A percentile compares a stretch with the other conserved stretches of the same genome.
Evolutionary conservation across 2,329 filamentous ascomycete species (phyloP).

Genomic region (Diaporthe vaccinii): DNA sequence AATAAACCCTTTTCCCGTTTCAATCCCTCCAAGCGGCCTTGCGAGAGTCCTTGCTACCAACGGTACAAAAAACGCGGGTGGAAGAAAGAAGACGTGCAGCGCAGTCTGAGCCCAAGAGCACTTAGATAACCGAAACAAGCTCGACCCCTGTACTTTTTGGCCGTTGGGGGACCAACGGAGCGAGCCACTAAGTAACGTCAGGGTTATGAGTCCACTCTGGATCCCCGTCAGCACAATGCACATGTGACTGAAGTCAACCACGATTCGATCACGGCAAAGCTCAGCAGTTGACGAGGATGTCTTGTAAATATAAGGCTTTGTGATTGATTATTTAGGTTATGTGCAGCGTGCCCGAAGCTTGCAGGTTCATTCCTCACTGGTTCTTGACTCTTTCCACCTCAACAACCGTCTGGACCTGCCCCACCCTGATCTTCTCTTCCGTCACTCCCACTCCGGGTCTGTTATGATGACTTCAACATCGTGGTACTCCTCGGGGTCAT

Average conservation of each 20-base stretch:
- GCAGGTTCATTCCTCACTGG: background rate
- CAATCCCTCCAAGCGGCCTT: background rate
- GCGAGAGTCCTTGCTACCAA: background rate
- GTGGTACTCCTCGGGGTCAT: background rate
- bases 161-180: slow-evolving; percentile 11
- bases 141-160: slow-evolving; percentile 12
- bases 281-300: background rate
- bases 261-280: background rate
- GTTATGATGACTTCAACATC: background rate
- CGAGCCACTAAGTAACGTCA: background rate
- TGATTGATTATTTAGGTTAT: background rate
- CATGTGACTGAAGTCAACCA: background rate
- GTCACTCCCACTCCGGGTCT: background rate
- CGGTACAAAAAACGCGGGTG: slow-evolving; percentile 11
- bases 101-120: background rate
- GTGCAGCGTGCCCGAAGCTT: background rate
- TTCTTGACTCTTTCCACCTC: background rate
- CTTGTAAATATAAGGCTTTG: background rate
- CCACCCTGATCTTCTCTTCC: background rate
- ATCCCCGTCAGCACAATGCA: background rate
- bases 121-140: slow-evolving; percentile 19
- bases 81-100: slow-evolving; percentile 16
- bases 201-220: background rate
- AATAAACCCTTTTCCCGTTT: background rate
- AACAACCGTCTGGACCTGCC: background rate